These are phyloP conservation scores for Stevia rebaudiana DNA, from an alignment of 140 eudicot genomes.

Conservation along the genomic window DNA sequence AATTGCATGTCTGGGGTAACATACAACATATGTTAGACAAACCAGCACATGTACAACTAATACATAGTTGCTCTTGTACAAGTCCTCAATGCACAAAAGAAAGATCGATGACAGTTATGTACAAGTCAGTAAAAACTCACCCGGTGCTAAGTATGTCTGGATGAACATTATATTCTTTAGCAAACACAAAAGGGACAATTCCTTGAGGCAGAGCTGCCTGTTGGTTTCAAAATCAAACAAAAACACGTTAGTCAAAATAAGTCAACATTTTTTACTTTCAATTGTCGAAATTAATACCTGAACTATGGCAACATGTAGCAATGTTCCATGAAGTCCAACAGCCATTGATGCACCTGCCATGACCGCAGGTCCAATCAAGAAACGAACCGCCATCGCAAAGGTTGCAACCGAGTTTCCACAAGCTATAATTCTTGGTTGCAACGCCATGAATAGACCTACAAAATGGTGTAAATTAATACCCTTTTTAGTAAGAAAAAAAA, in stretches of 20 bases:
- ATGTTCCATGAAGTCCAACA: constrained; percentile 60
- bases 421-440: constrained; percentile 86
- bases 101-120: neutral
- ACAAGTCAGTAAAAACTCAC: constrained; percentile 31
- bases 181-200: constrained; percentile 93
- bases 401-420: constrained; percentile 86
- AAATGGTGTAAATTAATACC: neutral
- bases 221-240: constrained; percentile 7
- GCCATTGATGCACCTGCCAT: constrained; percentile 91
- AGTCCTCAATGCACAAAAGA: neutral
- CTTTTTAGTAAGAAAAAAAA: neutral
- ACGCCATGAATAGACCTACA: constrained; percentile 85
- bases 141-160: constrained; percentile 93
- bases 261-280: constrained; percentile 15
- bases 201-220: constrained; percentile 98
- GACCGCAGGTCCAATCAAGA: constrained; percentile 78
- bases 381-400: constrained; percentile 71
- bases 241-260: constrained; percentile 10
- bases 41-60: too few species aligned
- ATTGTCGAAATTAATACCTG: constrained; percentile 46
- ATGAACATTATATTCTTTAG: constrained; percentile 89
- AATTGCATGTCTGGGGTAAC: neutral
- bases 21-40: neutral
- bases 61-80: neutral
- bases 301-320: constrained; percentile 80